Percentiles rank a stretch among this genome's conserved stretches.
phyloP scores from a whole-genome alignment of 257 asterid species.

The Prunella vulgaris region DNA sequence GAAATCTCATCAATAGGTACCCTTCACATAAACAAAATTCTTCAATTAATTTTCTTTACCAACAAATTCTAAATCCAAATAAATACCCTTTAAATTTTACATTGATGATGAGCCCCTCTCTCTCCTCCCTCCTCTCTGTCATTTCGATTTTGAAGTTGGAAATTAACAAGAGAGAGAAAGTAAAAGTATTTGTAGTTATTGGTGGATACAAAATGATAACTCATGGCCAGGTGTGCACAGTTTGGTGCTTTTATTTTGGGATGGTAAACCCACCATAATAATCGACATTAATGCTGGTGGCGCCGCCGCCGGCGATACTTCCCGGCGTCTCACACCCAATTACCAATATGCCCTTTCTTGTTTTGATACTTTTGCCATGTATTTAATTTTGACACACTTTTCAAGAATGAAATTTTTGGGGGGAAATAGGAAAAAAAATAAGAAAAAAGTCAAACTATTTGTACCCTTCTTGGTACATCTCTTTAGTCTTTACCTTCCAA shows the following conservation, averaged over 20 bases:
- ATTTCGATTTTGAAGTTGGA: conserved; percentile 11
- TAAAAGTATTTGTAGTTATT: conserved; percentile 25
- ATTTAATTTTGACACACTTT: conserved; percentile 25
- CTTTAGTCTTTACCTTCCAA: conserved; percentile 18
- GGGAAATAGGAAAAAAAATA: neutral
- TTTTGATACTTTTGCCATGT: conserved; percentile 17
- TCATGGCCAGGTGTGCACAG: conserved; percentile 38
- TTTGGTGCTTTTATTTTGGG: conserved; percentile 35
- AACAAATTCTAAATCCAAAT: neutral
- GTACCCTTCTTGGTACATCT: conserved; percentile 9
- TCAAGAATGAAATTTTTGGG: conserved; percentile 21
- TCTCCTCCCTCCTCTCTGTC: conserved; percentile 1
- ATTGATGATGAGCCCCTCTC: neutral
- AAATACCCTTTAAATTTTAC: neutral
- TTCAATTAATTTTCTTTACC: neutral
- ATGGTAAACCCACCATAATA: conserved; percentile 27
- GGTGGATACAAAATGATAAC: conserved; percentile 32
- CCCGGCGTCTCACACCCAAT: conserved; percentile 5
- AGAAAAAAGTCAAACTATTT: conserved; percentile 17
- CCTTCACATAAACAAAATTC: neutral
- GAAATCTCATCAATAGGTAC: neutral
- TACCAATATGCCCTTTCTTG: conserved; percentile 16
- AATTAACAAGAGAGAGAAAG: neutral
- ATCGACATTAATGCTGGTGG: conserved; percentile 23
- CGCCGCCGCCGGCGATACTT: conserved; percentile 21